A percentile compares a stretch with the other conserved stretches of the same genome.
Evolutionary conservation across 345 rosid genomes (phyloP).

Genomic region (Eucalyptus marginata): DNA sequence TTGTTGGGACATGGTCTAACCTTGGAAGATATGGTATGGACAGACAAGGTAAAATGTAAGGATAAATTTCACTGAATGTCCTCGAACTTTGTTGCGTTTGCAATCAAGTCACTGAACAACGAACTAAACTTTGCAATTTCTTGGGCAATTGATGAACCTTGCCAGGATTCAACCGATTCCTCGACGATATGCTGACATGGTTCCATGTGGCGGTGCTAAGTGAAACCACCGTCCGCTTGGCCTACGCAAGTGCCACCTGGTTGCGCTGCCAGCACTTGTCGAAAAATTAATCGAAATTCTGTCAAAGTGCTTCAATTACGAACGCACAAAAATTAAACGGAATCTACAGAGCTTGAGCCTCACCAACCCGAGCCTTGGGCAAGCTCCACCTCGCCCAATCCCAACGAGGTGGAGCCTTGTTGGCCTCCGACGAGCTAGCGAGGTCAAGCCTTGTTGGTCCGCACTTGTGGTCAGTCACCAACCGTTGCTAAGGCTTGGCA

Average conservation of each 20-base stretch:
- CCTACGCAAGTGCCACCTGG: neutral
- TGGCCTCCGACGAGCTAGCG: too few species aligned
- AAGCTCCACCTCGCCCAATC: too few species aligned
- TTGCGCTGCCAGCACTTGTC: neutral
- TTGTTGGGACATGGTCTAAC: neutral
- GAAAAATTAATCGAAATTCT: neutral
- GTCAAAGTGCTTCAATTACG: neutral
- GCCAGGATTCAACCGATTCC: neutral
- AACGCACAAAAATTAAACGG: neutral
- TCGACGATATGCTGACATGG: neutral
- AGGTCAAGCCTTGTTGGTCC: too few species aligned
- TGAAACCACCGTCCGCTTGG: neutral
- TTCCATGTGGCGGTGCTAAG: neutral
- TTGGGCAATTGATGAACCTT: neutral
- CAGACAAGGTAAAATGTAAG: neutral
- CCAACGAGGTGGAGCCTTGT: too few species aligned
- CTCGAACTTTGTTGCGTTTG: neutral
- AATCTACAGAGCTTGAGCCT: too few species aligned
- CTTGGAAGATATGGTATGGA: neutral
- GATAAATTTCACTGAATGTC: neutral
- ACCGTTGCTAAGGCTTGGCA: too few species aligned
- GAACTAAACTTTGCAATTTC: neutral
- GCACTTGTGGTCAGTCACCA: fast-evolving
- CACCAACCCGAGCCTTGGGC: too few species aligned
- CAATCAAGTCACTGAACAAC: neutral